Percentiles rank a stretch among this genome's conserved stretches.
These are phyloP conservation scores for Flaveria trinervia DNA, from an alignment of 129 eudicot genomes.

Conservation along the genomic window DNA sequence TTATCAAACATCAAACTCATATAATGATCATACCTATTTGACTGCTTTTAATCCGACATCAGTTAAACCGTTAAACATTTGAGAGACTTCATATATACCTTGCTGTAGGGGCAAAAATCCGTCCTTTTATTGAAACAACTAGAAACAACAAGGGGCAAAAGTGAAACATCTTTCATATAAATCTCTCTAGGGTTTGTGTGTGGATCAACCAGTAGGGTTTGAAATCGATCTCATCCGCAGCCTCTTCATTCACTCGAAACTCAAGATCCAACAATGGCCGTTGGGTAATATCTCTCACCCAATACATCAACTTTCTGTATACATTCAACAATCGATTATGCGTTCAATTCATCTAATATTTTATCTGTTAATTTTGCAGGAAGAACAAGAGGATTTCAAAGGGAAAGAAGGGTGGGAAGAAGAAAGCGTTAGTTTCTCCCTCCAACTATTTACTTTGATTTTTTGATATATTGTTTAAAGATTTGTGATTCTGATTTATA, in stretches of 20 bases:
- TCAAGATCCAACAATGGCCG: conserved; percentile 35
- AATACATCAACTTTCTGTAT: background rate
- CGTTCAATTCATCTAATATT: background rate
- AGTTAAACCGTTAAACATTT: too few relatives aligned
- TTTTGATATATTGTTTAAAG: background rate
- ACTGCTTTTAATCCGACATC: too few relatives aligned
- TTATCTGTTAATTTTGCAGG: conserved; percentile 32
- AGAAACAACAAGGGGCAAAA: conserved; percentile 19
- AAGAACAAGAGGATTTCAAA: conserved; percentile 85
- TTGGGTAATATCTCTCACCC: conserved; percentile 25
- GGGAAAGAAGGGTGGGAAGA: conserved; percentile 92
- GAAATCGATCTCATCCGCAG: conserved; percentile 25
- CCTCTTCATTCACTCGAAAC: conserved; percentile 16
- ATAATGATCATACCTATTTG: too few relatives aligned
- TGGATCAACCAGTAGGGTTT: conserved; percentile 23
- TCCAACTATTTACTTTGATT: background rate
- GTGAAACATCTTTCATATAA: background rate
- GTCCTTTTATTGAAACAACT: background rate
- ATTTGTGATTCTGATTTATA: conserved; percentile 2
- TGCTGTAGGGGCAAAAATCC: background rate
- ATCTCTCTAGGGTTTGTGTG: conserved; percentile 19
- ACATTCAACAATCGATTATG: background rate
- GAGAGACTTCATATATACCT: too few relatives aligned
- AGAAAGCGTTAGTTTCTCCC: conserved; percentile 58
- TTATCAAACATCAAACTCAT: too few relatives aligned